Evolutionary conservation across 495 filamentous ascomycete genomes (phyloP), one percentile per base, ranked within the genome.

Genomic region (Hypoxylon lienhwacheense): DNA sequence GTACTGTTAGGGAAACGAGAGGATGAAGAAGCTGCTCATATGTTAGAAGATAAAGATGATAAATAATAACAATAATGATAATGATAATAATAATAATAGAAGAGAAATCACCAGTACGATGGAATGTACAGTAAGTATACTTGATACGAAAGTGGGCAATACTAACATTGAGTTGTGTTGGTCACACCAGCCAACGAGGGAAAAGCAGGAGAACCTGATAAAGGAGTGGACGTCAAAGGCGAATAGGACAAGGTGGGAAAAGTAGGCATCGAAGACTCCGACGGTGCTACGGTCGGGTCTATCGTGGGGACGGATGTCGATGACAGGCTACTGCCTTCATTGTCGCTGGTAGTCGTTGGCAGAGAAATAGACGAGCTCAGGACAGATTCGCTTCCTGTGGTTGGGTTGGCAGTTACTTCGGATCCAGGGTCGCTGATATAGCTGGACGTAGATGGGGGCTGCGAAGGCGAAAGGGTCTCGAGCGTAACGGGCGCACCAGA

Each of bases 201-300:
- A 55, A 78, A 78, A 36, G 48, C 62, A 21, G 73, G 63, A 48
- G 71, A 52, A 64, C 55, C 69, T 59, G 65, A 69, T 32, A 66
- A 79, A 76, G 67, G 75, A 78, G 72, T 49, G 76, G 76, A 76
- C 61, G 78, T 75, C 68, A 76, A 61, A 55, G 61, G 57, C 36
- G 59, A 61, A 53, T 63, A 67, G 49, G 65, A 65, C 45, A 65
- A 58, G 6, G 65, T 65, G 37, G 65, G 65, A 63, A 65, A 65
- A 58, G 61, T 57, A 65, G 61, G 65, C 65, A 67, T 67, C 51
- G 65, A 67, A 59, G 64, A 65, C 53, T 44, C 62, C 61, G 65
- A 60, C 39, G 62, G 45, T 62, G 58, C 51, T 60, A 63, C 65
- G 62, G 62, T 65, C 62, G 65, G 52, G 55, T 60, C 62, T 63